Base-by-base conservation (phyloP, 805 yeast species). In the Candida pini region DNA sequence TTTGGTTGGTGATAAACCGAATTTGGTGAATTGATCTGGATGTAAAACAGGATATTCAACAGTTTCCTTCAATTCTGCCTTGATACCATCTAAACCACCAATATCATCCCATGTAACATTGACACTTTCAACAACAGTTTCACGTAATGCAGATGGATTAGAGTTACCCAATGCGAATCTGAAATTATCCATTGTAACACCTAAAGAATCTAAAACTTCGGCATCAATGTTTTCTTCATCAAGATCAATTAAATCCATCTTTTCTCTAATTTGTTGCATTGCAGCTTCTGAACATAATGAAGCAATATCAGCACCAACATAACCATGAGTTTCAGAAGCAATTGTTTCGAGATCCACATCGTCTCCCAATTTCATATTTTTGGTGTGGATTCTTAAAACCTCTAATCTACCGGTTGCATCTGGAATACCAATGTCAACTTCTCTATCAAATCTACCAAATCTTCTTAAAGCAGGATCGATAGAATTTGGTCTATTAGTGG, bases 211-310 rank as follows among this genome's bases (percentile, higher is more conserved):
- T 56, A 92, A 76, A 18, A 92, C 81, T 69, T 92, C 98, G 25
- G 98, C 96, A 60, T 89, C 97, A 51, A 94, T 92, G 51, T 90
- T 92, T 44, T 89, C 97, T 63, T 88, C 95, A 43, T 89, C 97
- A 49, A 89, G 71, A 56, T 90, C 97, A 51, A 94, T 92, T 47
- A 92, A 71, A 56, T 92, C 98, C 97, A 92, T 89, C 78, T 92
- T 92, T 68, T 92, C 99, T 68, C 98, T 86, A 57, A 92, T 92
- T 71, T 94, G 98, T 73, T 92, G 98, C 98, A 92, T 92, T 40
- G 98, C 99, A 46, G 98, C 98, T 69, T 94, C 99, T n/a, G 97
- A 88, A 73, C 98, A 92, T 56, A 92, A 72, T 6, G 97, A 89
- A 2, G 98, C 98, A 54, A 92, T 71, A 76, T 92, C 99, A 33